phyloP scores from a whole-genome alignment of 2,329 filamentous ascomycete genomes.

The Lithohypha guttulata region DNA sequence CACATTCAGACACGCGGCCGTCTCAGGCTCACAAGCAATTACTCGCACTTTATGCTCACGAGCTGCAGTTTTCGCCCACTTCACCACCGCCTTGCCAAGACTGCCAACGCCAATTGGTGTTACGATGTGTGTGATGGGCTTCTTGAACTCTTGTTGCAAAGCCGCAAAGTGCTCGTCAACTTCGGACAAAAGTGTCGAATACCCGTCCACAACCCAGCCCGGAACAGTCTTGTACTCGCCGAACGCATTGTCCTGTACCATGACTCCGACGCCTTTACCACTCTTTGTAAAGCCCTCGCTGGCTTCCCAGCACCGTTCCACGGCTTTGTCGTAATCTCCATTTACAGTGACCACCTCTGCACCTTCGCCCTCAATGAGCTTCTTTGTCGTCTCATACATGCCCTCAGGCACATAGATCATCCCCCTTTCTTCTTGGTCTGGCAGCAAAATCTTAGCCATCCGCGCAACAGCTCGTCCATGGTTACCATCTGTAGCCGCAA shows the following conservation, averaged over 20 bases:
- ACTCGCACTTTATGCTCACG: constrained; percentile 30
- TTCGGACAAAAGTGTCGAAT: constrained; percentile 61
- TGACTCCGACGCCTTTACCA: constrained; percentile 33
- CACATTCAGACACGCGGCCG: constrained; percentile 43
- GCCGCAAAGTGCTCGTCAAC: constrained; percentile 50
- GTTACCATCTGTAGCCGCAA: constrained; percentile 65
- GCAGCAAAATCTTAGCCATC: constrained; percentile 49
- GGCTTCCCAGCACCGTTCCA: constrained; percentile 39
- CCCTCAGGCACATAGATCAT: background rate
- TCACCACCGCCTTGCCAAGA: constrained; percentile 57
- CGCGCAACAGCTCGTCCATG: constrained; percentile 62
- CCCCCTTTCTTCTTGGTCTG: background rate
- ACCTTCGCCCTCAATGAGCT: background rate
- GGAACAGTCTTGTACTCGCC: constrained; percentile 57
- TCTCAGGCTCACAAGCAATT: constrained; percentile 60
- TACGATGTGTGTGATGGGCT: constrained; percentile 43
- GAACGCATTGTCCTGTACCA: constrained; percentile 61
- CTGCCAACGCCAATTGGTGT: constrained; percentile 63
- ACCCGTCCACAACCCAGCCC: constrained; percentile 67
- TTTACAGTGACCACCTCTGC: constrained; percentile 47
- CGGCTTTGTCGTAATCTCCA: constrained; percentile 52
- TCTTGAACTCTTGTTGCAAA: constrained; percentile 21
- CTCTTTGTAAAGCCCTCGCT: constrained; percentile 16
- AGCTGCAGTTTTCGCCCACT: constrained; percentile 47
- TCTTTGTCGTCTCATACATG: background rate